Base-by-base conservation (phyloP, 148 eudicot species). In the Mesembryanthemum crystallinum region DNA sequence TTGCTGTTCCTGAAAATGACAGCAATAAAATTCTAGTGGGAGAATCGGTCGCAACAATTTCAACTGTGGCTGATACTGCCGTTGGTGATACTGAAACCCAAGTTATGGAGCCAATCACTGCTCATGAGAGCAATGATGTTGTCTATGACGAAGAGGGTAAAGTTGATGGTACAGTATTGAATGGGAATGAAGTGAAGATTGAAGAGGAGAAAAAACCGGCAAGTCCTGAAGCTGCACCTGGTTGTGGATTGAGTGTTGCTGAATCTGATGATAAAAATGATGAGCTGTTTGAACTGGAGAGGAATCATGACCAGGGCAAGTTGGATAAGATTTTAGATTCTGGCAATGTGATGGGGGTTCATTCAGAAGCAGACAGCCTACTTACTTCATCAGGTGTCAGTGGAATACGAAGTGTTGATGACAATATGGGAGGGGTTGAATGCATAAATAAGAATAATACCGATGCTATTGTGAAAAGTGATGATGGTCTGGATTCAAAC, bases 81-180 rank as follows among this genome's bases (percentile, higher is more conserved):
- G 25, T 72, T 25, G 74, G 69, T 45, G 67, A 29, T 49, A 49
- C 73, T 65, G 43, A 59, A 65, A 11, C 63, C 30, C 66, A 69
- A 78, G 80, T 27, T 62, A 23, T 72, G 51, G 76, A 78, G 78
- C 71, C 45, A 39, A 71, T 33, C 32, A 81, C 70, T 67, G 43
- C 30, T 37, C 52, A 67, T 57, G 62, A 64, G 61, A 65, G 18
- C 59, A 59, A 55, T 21, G 57, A 63, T 67, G 66, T 23, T 58
- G 68, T 70, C 71, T 73, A 63, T 49, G 60, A 18, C 64, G 79
- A 25, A 60, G 67, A 45, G 57, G 55, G 21, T 77, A 73, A 60
- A 58, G 75, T 49, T 75, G 63, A 67, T 67, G 61, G 52, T 72
- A 74, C 62, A 66, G 82, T 67, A 51, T 43, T 27, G 29, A 57